Percentiles rank a stretch among this genome's conserved stretches.
phyloP scores from a whole-genome alignment of 2,329 filamentous ascomycete genomes.

The Amesomyces nigricolor region DNA sequence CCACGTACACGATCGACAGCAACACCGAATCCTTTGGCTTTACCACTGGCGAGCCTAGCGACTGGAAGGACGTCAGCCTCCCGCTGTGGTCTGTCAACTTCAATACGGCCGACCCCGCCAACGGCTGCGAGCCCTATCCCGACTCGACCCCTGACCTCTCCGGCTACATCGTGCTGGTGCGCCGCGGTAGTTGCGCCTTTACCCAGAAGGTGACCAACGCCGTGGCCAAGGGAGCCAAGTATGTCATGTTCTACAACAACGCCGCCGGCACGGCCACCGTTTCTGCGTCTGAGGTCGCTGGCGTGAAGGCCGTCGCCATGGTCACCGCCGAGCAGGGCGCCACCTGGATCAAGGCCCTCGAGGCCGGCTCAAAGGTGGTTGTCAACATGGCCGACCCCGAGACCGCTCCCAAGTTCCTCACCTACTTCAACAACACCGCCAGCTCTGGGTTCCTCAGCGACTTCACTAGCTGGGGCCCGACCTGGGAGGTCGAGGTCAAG shows the following conservation, averaged over 20 bases:
- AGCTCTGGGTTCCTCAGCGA: conserved; percentile 48
- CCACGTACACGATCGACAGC: conserved; percentile 38
- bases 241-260: conserved; percentile 59
- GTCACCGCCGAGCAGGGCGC: conserved; percentile 38
- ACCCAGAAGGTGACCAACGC: conserved; percentile 49
- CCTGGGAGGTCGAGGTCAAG: conserved; percentile 50
- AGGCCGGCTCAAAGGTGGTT: conserved; percentile 39
- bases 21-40: conserved; percentile 38
- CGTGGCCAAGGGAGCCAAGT: conserved; percentile 50
- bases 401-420: conserved; percentile 34
- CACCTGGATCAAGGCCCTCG: conserved; percentile 40
- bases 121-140: conserved; percentile 49
- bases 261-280: conserved; percentile 32
- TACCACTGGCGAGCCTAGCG: conserved; percentile 36
- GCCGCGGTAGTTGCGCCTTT: conserved; percentile 54
- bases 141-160: conserved; percentile 52
- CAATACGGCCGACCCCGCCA: conserved; percentile 42
- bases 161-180: conserved; percentile 53
- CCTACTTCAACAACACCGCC: conserved; percentile 34
- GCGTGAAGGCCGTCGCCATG: conserved; percentile 38
- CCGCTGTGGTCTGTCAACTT: conserved; percentile 46
- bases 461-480: conserved; percentile 57
- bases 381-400: conserved; percentile 40
- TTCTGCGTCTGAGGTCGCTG: conserved; percentile 29
- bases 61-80: conserved; percentile 42